Evolutionary conservation across 345 rosid genomes (phyloP).

Genomic region (Hibiscus mutabilis): DNA sequence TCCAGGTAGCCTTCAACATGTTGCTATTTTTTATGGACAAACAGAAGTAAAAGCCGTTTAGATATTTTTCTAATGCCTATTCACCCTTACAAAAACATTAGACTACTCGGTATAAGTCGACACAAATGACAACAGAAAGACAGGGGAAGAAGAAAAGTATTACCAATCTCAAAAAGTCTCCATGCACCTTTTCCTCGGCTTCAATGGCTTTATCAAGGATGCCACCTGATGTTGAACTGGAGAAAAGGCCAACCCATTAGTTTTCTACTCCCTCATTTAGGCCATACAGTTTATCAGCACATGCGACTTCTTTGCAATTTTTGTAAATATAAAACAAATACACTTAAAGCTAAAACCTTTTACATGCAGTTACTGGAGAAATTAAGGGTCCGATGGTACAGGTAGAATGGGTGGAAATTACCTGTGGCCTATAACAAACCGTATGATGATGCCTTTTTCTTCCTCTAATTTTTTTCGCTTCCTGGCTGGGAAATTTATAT

Average conservation of each 20-base stretch:
- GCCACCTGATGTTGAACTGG: constrained; percentile 45
- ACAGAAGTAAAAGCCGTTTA: background rate
- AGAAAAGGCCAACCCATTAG: constrained; percentile 8
- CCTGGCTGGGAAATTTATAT: constrained; percentile 35
- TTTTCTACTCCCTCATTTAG: background rate
- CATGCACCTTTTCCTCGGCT: constrained; percentile 57
- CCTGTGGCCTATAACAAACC: constrained; percentile 94
- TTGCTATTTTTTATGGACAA: constrained; percentile 34
- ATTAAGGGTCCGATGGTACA: background rate
- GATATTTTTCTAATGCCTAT: constrained; percentile 1
- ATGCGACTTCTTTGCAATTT: background rate
- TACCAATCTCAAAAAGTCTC: constrained; percentile 91
- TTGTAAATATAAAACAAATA: background rate
- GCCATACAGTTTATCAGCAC: background rate
- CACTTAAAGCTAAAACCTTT: background rate
- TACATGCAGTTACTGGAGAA: background rate
- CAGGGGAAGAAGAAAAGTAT: constrained; percentile 7
- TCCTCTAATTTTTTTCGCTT: constrained; percentile 55
- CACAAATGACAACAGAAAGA: constrained; percentile 1
- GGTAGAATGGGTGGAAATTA: constrained; percentile 15
- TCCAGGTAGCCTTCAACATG: constrained; percentile 77
- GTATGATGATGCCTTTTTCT: constrained; percentile 74
- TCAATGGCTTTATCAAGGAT: constrained; percentile 72
- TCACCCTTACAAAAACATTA: background rate
- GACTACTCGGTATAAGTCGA: background rate